Evolutionary conservation across 495 filamentous ascomycete genomes (phyloP), one percentile per base, ranked within the genome.

Genomic region (Aspergillus saccharolyticus): DNA sequence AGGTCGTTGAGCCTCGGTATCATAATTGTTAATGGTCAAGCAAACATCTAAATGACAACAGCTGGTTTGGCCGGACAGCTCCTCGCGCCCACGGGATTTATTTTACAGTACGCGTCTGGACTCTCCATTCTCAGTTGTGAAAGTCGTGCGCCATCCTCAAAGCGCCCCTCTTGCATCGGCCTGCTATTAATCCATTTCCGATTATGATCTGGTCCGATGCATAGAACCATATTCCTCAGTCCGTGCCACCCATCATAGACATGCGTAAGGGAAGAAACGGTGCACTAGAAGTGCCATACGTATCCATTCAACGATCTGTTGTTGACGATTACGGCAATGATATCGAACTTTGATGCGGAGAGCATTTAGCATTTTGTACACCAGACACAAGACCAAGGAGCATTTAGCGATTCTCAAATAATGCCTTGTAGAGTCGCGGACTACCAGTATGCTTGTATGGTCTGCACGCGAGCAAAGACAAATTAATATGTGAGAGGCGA

Each of bases 1-100:
- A 6, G 71, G 62, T 39, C 72, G 77, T 43, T 80, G 72, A 75
- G 42, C 12, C 33, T 39, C 33, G 14, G 12, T 39, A 39, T 39
- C 10, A 15, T 12, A 39, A 10, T 39, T 2, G 33, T 12, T 12
- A 39, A 9, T 8, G 2, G 5, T 39, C 12, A 15, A 39, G 12
- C 2, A 39, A 39, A 2, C 14, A 39, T 39, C 14, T 12, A 12
- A 12, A 39, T 12, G 14, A 39, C 33, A 12, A 39, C 33, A 39
- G 33, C 33, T 39, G 33, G 33, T 39, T 39, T 12, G 2, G 12
- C 10, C 33, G 10, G 33, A 12, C 33, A 39, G 33, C 33, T 39
- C 33, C n/a, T 5, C 33, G 33, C 33, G 33, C 33, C 33, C 33
- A 39, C 7, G 2, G 2, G 7, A 12, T 8, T 15, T 15, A 2